Evolutionary conservation across 495 filamentous ascomycete genomes (phyloP).

Genomic region (Penicillium alfredii): DNA sequence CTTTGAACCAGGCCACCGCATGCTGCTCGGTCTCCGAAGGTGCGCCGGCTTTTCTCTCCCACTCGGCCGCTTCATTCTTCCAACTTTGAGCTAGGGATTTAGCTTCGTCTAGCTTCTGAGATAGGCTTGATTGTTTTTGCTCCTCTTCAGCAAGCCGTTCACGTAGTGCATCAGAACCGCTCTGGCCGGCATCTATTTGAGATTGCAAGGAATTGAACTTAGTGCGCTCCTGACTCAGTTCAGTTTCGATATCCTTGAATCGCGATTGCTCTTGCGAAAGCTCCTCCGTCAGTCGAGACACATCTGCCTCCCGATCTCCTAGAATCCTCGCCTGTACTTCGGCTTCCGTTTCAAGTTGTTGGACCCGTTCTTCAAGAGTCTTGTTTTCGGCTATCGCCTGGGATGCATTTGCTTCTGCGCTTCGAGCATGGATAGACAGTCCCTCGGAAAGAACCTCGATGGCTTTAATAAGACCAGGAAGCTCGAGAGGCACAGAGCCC

Average conservation of each 20-base stretch:
- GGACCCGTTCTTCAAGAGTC: constrained; percentile 45
- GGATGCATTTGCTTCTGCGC: constrained; percentile 33
- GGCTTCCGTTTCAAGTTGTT: constrained; percentile 35
- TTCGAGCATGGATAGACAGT: constrained; percentile 41
- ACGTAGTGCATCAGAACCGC: constrained; percentile 67
- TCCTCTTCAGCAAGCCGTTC: constrained; percentile 67
- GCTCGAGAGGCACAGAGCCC: constrained; percentile 50
- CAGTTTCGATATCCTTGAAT: constrained; percentile 49
- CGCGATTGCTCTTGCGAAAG: constrained; percentile 53
- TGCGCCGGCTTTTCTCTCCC: constrained; percentile 50
- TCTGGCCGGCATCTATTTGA: constrained; percentile 71
- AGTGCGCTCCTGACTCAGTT: constrained; percentile 60
- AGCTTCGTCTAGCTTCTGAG: constrained; percentile 59
- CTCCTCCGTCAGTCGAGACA: constrained; percentile 34
- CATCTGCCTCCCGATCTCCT: constrained; percentile 33
- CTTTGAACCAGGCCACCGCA: constrained; percentile 45
- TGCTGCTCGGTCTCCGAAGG: constrained; percentile 48
- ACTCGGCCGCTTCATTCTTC: constrained; percentile 59
- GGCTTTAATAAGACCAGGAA: constrained; percentile 53
- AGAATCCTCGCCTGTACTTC: constrained; percentile 42
- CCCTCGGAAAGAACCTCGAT: constrained; percentile 59
- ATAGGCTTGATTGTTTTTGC: constrained; percentile 50
- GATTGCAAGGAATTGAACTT: constrained; percentile 59
- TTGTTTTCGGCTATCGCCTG: constrained; percentile 38
- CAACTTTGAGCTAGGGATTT: constrained; percentile 59